Evolutionary conservation across 345 rosid species (phyloP).

Genomic region (Atalantia buxifolia): DNA sequence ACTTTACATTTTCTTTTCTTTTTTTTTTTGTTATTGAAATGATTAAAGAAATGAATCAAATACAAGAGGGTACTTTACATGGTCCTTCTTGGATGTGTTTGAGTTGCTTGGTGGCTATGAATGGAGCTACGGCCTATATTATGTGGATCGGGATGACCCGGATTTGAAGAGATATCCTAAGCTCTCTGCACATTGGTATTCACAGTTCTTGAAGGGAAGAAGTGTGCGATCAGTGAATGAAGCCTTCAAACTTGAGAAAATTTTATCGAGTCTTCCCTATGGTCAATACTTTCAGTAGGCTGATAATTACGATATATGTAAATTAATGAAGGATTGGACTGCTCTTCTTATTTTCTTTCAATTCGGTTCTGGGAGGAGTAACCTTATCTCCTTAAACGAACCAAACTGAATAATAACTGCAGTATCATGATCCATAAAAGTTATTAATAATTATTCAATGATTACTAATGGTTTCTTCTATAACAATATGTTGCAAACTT

Average conservation of each 20-base stretch:
- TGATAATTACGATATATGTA: not conserved
- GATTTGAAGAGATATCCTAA: constrained; percentile 40
- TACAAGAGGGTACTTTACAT: constrained; percentile 46
- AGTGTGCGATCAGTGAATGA: not conserved
- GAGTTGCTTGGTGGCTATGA: constrained; percentile 39
- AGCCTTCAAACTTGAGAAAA: not conserved
- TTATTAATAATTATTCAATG: too few species aligned
- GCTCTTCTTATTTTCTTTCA: not conserved
- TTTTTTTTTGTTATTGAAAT: not conserved
- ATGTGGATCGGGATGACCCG: constrained; percentile 47
- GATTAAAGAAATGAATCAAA: constrained; percentile 41
- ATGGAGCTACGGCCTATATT: constrained; percentile 31
- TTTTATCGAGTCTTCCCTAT: not conserved
- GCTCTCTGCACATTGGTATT: constrained; percentile 51
- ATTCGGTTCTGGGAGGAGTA: not conserved
- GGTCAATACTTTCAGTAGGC: not conserved
- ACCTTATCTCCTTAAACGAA: too few species aligned
- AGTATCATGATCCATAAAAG: too few species aligned
- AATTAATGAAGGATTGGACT: not conserved
- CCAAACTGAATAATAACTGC: too few species aligned
- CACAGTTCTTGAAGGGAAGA: constrained; percentile 39
- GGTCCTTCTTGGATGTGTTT: constrained; percentile 45
- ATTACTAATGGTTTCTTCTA: too few species aligned
- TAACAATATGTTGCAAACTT: too few species aligned
- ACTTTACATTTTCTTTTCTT: not conserved